Percentiles rank a stretch among this genome's conserved stretches.
Evolutionary conservation across 768 basidiomycete species (phyloP).

Genomic region (Calocybe indica): DNA sequence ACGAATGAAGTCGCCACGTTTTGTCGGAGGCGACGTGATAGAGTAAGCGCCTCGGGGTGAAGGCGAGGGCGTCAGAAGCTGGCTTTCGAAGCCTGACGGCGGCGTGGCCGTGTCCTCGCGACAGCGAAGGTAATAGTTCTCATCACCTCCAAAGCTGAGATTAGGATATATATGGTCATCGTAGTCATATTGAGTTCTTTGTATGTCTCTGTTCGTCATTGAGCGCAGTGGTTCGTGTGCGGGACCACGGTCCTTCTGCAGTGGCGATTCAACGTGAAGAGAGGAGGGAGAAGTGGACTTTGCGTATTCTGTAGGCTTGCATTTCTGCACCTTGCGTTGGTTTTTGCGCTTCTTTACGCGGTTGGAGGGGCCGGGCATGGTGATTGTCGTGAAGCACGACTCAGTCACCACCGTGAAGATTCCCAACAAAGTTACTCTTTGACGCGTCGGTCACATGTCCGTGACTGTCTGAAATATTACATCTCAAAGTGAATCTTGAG

Average conservation of each 20-base stretch:
- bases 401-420: neutral
- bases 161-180: too few species aligned
- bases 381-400: neutral
- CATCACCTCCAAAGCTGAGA: too few species aligned
- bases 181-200: too few species aligned
- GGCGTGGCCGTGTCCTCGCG: neutral
- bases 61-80: constrained; percentile 12
- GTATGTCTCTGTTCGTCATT: too few species aligned
- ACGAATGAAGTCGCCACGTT: too few species aligned
- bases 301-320: constrained; percentile 15
- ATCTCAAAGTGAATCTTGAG: too few species aligned
- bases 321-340: constrained; percentile 31
- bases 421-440: neutral
- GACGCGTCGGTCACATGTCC: neutral
- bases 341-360: constrained; percentile 37
- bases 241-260: too few species aligned
- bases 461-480: neutral
- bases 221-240: too few species aligned
- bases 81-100: constrained; percentile 3
- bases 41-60: neutral
- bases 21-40: neutral
- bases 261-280: neutral
- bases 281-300: neutral
- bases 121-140: too few species aligned
- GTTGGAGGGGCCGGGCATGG: constrained; percentile 64